A percentile compares a stretch with the other conserved stretches of the same genome.
Evolutionary conservation across 495 filamentous ascomycete genomes (phyloP).

Genomic region (Astrothelium subdiscretum): DNA sequence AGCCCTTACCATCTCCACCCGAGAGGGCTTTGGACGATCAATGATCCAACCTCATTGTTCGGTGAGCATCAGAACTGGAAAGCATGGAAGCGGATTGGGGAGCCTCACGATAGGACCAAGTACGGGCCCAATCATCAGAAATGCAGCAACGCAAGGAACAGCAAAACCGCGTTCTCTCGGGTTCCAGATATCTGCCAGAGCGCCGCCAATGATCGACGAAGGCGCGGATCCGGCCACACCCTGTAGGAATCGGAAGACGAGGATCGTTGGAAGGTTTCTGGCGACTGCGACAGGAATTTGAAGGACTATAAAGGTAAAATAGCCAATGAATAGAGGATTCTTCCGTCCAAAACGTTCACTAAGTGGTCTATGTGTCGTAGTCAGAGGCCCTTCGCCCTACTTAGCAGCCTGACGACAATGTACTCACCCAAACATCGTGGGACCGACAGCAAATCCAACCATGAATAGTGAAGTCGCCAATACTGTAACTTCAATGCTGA

Average conservation of each 20-base stretch:
- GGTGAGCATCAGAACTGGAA: background rate
- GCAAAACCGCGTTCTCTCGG: slow-evolving; percentile 48
- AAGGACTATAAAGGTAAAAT: slow-evolving; percentile 45
- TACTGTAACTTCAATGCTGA: slow-evolving; percentile 37
- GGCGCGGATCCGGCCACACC: slow-evolving; percentile 42
- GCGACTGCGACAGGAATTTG: slow-evolving; percentile 52
- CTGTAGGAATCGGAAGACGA: slow-evolving; percentile 49
- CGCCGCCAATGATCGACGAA: slow-evolving; percentile 48
- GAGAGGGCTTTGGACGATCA: slow-evolving; percentile 19
- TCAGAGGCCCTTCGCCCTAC: no score
- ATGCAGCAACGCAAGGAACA: slow-evolving; percentile 39
- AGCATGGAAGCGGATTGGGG: background rate
- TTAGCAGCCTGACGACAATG: background rate
- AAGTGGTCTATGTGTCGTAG: slow-evolving; percentile 33
- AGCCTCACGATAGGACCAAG: slow-evolving; percentile 35
- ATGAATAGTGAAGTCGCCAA: slow-evolving; percentile 43
- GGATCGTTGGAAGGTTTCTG: slow-evolving; percentile 45
- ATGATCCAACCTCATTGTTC: slow-evolving; percentile 3
- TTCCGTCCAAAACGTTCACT: slow-evolving; percentile 49
- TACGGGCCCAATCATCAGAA: slow-evolving; percentile 39
- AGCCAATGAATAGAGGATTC: slow-evolving; percentile 44
- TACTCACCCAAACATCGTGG: slow-evolving; percentile 7
- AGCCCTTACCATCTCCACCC: slow-evolving; percentile 42
- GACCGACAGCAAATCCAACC: slow-evolving; percentile 20
- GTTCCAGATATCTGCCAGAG: slow-evolving; percentile 51